A percentile compares a stretch with the other conserved stretches of the same genome.
These are phyloP conservation scores for Malassezia arunalokei DNA, from an alignment of 1,284 basidiomycete genomes.

Conservation along the genomic window DNA sequence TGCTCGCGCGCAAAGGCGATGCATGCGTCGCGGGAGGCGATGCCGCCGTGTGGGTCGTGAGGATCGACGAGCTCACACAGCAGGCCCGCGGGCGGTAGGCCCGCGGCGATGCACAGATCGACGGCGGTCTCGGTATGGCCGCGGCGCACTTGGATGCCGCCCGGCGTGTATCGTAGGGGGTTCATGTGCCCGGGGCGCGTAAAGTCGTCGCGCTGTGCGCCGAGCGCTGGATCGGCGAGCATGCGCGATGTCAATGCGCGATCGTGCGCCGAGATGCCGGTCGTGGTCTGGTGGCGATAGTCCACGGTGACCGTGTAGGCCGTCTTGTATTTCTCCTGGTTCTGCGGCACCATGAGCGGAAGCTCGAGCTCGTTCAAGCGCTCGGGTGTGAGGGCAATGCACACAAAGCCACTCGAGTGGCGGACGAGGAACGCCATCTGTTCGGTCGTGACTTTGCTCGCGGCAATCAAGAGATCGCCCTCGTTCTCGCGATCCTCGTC, in stretches of 20 bases:
- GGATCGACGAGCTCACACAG: constrained; percentile 94
- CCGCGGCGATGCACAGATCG: constrained; percentile 72
- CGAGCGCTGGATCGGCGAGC: constrained; percentile 52
- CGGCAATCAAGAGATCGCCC: constrained; percentile 42
- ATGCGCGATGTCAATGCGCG: constrained; percentile 73
- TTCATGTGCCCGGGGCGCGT: constrained; percentile 89
- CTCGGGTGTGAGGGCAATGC: constrained; percentile 66
- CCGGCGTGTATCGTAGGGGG: constrained; percentile 71
- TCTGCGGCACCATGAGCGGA: constrained; percentile 83
- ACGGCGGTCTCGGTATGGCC: constrained; percentile 89
- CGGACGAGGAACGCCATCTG: constrained; percentile 99
- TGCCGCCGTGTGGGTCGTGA: constrained; percentile 67
- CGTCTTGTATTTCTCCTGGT: constrained; percentile 80
- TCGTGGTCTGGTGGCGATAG: constrained; percentile 81
- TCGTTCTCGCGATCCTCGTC: constrained; percentile 45
- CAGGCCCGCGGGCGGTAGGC: constrained; percentile 66
- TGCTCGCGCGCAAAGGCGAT: constrained; percentile 79
- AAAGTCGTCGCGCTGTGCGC: constrained; percentile 56
- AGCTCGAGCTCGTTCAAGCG: constrained; percentile 71
- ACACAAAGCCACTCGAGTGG: constrained; percentile 87
- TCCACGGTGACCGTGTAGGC: constrained; percentile 96
- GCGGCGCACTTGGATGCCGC: constrained; percentile 69
- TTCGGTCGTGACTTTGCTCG: constrained; percentile 60
- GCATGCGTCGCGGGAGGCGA: constrained; percentile 90
- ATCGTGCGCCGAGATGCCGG: constrained; percentile 93